Base-by-base conservation (phyloP, 768 basidiomycete species). In the Suillus variegatus region DNA sequence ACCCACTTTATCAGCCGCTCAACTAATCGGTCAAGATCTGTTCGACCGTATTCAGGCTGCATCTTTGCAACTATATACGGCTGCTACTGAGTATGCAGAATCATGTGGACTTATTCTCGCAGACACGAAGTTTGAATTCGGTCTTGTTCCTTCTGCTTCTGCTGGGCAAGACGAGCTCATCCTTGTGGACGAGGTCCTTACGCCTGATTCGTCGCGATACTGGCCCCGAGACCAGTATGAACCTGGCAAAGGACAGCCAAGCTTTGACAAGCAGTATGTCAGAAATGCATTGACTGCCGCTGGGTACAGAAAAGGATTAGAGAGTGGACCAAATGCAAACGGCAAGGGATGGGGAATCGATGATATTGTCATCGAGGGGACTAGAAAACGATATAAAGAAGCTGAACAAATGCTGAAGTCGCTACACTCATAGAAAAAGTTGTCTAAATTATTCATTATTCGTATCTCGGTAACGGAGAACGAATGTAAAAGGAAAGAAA, bases 81-180 rank as follows among this genome's bases (percentile, higher is more conserved):
- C 86, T 47, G 96, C 95, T 2, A 88, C 93, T 0, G 85, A 81
- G 35, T 86, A 94, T 71, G 93, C 94, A 10, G 79, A 81, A 35
- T 82, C 85, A 7, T 85, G 88, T 6, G 96, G 94, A 20, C 82
- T 99, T 64, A 97, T 99, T 71, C 88, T 99, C 52, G 97, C 95
- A 28, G 97, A 99, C 77, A 99, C 96, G 47, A 99, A 99, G 76
- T 98, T 99, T 77, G 97, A 99, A 79, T 99, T 99, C 73, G 97
- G 97, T 6, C 85, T 98, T 52, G 72, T 95, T 57, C 81, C 80
- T 4, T 77, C 80, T 9, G 47, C 77, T 12, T 64, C 72, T 10
- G 69, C 69, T 43, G 71, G 69, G 70, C 7, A 74, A 74, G 70
- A 82, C 76, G 77, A 86, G 32, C 82, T 98, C 28, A 92, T 97